Evolutionary conservation across 495 filamentous ascomycete species (phyloP).

Genomic region (Aspergillus carlsbadensis): DNA sequence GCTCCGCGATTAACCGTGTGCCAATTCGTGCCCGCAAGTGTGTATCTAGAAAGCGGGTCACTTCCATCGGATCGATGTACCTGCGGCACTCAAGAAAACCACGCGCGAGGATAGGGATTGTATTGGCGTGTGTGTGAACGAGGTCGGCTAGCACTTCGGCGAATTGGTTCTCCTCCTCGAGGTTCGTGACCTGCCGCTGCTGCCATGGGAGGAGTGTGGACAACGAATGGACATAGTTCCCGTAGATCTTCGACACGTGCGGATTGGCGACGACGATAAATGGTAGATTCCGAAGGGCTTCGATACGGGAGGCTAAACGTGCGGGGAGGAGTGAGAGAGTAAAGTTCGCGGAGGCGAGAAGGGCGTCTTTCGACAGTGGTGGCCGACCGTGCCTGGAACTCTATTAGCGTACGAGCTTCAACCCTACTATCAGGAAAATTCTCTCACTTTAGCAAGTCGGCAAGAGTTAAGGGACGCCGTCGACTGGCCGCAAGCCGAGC

Average conservation of each 20-base stretch:
- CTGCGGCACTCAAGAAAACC: constrained; percentile 90
- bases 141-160: constrained; percentile 90
- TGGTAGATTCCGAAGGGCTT: constrained; percentile 86
- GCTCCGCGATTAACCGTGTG: constrained; percentile 90
- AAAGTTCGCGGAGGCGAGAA: constrained; percentile 90
- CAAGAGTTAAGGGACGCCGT: constrained; percentile 77
- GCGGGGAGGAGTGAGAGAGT: constrained; percentile 89
- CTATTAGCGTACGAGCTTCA: constrained; percentile 2
- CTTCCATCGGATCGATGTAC: constrained; percentile 76
- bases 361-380: constrained; percentile 73
- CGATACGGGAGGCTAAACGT: constrained; percentile 91
- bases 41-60: constrained; percentile 88
- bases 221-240: constrained; percentile 90
- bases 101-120: constrained; percentile 86
- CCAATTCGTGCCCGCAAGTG: constrained; percentile 93
- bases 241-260: constrained; percentile 86
- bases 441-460: constrained; percentile 85
- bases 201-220: constrained; percentile 86
- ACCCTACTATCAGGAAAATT: too few species aligned
- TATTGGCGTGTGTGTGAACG: constrained; percentile 89
- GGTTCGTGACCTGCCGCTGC: constrained; percentile 68
- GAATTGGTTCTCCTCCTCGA: constrained; percentile 87
- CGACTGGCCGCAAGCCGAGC: constrained; percentile 73
- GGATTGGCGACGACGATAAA: constrained; percentile 98
- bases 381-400: constrained; percentile 77